Evolutionary conservation across 495 filamentous ascomycete species (phyloP).

Genomic region (Penicillium bovifimosum): DNA sequence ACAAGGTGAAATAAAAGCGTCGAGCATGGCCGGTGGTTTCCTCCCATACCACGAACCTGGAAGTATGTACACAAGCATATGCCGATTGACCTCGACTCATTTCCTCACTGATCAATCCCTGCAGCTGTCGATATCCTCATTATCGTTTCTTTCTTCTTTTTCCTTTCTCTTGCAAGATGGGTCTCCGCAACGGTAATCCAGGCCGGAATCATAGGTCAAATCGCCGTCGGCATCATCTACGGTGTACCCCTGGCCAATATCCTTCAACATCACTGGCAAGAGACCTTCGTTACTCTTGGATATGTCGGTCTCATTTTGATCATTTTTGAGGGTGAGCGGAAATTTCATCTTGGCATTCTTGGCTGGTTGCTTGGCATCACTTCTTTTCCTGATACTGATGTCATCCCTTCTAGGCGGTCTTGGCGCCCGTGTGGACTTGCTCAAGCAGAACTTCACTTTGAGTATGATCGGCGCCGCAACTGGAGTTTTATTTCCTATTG

Average conservation of each 20-base stretch:
- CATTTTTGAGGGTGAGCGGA: conserved; percentile 31
- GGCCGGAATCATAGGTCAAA: conserved; percentile 32
- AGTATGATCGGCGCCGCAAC: conserved; percentile 30
- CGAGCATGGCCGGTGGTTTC: conserved; percentile 33
- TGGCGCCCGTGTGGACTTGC: conserved; percentile 26
- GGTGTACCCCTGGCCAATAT: conserved; percentile 30
- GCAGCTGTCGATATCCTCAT: conserved; percentile 30
- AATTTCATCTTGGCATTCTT: too few relatives aligned
- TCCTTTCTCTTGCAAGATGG: conserved; percentile 31
- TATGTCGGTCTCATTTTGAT: conserved; percentile 36
- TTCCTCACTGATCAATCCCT: neutral
- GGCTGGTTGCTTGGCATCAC: too few relatives aligned
- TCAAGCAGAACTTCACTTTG: conserved; percentile 29
- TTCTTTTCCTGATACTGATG: conserved; percentile 4
- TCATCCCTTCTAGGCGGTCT: conserved; percentile 28
- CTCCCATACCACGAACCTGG: conserved; percentile 31
- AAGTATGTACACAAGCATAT: conserved; percentile 16
- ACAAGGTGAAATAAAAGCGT: too few relatives aligned
- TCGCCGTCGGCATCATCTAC: conserved; percentile 34
- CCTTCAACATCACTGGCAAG: conserved; percentile 27
- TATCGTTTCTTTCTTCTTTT: conserved; percentile 33
- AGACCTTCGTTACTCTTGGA: conserved; percentile 29
- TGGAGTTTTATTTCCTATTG: conserved; percentile 30
- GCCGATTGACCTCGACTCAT: neutral
- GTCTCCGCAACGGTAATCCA: conserved; percentile 25